Evolutionary conservation across 2,329 filamentous ascomycete genomes (phyloP).

Genomic region (Magnaporthiopsis incrustans): DNA sequence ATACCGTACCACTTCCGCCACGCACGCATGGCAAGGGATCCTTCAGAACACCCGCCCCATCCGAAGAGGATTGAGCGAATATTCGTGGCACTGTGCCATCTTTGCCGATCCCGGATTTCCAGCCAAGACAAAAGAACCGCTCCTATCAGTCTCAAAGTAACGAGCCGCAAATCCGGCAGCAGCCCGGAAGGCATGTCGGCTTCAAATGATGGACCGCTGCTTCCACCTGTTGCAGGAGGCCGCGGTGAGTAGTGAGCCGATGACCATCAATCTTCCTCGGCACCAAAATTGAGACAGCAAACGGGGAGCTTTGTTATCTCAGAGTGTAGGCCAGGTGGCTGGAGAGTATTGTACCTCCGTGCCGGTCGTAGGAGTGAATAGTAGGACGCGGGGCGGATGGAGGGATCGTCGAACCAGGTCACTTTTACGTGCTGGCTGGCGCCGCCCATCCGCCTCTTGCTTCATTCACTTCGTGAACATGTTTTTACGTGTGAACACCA

Average conservation of each 20-base stretch:
- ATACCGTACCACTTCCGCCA: not conserved
- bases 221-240: constrained; percentile 48
- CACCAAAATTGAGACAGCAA: constrained; percentile 80
- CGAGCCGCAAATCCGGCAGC: not conserved
- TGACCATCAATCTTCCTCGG: constrained; percentile 61
- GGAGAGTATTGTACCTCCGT: not conserved
- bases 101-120: not conserved
- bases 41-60: not conserved
- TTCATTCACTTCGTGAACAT: not conserved
- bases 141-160: not conserved
- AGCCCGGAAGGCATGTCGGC: no score
- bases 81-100: no score
- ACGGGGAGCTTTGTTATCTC: constrained; percentile 55
- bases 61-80: not conserved
- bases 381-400: not conserved
- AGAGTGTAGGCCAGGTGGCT: constrained; percentile 70
- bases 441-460: no score
- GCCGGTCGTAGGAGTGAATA: not conserved
- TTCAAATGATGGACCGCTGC: constrained; percentile 62
- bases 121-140: not conserved
- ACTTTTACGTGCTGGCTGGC: not conserved
- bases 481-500: not conserved
- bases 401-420: not conserved
- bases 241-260: constrained; percentile 61
- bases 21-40: not conserved